Base-by-base conservation (phyloP, 768 basidiomycete genomes). In the Xanthoconium stramineum region DNA sequence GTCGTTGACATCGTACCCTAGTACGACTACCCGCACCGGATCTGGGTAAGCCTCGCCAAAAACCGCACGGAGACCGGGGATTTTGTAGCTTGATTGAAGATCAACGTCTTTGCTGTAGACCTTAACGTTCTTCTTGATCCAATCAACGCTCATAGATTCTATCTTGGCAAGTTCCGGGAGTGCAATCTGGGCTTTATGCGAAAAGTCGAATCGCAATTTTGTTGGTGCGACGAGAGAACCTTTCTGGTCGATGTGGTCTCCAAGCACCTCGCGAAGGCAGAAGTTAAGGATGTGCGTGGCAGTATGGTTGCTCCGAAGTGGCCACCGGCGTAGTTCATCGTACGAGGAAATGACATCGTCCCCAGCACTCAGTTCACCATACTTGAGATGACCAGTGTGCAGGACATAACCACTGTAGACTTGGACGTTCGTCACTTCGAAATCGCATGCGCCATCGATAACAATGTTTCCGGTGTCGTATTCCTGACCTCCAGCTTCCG, bases 1-100 rank as follows among this genome's bases (percentile, higher is more conserved):
- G 62, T 94, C 91, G 49, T 95, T 88, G 17, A 96, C 81, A 58
- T 86, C 84, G 67, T 82, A 93, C 71, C 92, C 96, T 20, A 99
- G 78, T 3, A 92, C 84, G 14, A 99, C 97, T 2, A 98, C 93
- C 32, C 96, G 82, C 19, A 99, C 97, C 4, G 97, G 97, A 70
- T 98, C 95, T 5, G 97, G 97, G 69, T 99, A 99, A 0, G 90
- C 82, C 75, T 99, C 97, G 44, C 97, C 97, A 64, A 99, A 99
- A 44, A 99, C 97, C 3, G 96, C 97, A 33, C 97, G 81, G 33
- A 98, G 73, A 6, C 97, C 96, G n/a, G 95, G 83, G 51, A 99
- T 96, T 69, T 87, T 85, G 62, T 85, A 84, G 0, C 94, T 94
- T 7, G 79, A 80, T 51, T 81, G 78, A 29, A 99, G 78, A 46